Conservation (phyloP, 2,329 filamentous ascomycete genomes). For the Arachnopeziza araneosa region DNA sequence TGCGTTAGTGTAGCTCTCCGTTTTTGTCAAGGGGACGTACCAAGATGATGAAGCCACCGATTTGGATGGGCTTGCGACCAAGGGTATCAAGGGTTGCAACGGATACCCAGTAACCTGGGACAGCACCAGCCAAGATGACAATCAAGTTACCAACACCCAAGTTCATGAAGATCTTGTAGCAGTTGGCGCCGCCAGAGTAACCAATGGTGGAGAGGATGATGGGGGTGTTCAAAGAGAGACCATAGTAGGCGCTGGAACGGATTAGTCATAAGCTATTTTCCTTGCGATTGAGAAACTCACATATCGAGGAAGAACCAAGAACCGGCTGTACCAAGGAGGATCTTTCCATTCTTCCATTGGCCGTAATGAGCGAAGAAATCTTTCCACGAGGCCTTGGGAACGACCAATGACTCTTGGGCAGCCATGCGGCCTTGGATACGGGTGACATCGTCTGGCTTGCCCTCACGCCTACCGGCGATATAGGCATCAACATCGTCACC, state of each 20-base stretch:
- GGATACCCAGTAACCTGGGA: conserved; percentile 77
- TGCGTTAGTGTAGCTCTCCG: not conserved
- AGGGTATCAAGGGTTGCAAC: conserved; percentile 68
- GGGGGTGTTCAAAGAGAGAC: conserved; percentile 68
- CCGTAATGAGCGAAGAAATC: conserved; percentile 70
- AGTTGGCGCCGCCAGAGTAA: conserved; percentile 55
- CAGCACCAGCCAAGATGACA: conserved; percentile 68
- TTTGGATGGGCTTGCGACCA: conserved; percentile 73
- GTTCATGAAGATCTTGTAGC: conserved; percentile 66
- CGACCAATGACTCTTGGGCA: conserved; percentile 37
- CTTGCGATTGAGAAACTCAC: conserved; percentile 1
- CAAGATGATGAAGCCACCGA: conserved; percentile 57
- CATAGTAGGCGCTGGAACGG: conserved; percentile 45
- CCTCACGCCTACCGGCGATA: conserved; percentile 57
- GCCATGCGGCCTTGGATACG: conserved; percentile 52
- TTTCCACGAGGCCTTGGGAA: conserved; percentile 64
- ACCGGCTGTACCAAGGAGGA: conserved; percentile 72
- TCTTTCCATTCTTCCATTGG: conserved; percentile 64
- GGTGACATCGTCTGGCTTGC: conserved; percentile 59
- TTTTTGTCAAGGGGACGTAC: not conserved
- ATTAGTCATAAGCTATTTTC: not conserved
- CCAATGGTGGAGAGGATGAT: conserved; percentile 69
- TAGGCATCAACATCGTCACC: conserved; percentile 69
- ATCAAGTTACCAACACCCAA: conserved; percentile 74
- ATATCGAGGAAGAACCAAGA: conserved; percentile 66